phyloP scores from a whole-genome alignment of 2,329 filamentous ascomycete genomes.

The Chrysosporium queenslandicum region DNA sequence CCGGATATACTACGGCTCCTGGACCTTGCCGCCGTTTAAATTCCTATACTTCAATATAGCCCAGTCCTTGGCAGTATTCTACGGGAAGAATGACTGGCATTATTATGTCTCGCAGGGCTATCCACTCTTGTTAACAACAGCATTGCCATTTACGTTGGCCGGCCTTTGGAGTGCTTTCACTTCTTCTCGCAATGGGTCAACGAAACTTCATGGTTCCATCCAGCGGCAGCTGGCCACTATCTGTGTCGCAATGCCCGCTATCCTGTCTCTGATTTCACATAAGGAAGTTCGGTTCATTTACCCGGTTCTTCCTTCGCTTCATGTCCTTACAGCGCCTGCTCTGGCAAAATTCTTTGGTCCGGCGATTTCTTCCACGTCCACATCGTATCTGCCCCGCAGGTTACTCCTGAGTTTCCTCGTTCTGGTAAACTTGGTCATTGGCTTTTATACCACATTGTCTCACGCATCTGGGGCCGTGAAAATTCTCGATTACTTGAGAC shows the following conservation, averaged over 20 bases:
- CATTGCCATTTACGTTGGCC: conserved; percentile 62
- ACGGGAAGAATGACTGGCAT: conserved; percentile 79
- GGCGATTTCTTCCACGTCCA: conserved; percentile 27
- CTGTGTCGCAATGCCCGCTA: conserved; percentile 49
- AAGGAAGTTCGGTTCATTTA: conserved; percentile 98
- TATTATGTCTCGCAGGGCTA: conserved; percentile 90
- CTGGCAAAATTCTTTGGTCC: conserved; percentile 55
- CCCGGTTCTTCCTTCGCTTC: conserved; percentile 76
- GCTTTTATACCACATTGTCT: conserved; percentile 60
- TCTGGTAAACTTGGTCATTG: conserved; percentile 58
- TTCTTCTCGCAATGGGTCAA: conserved; percentile 20
- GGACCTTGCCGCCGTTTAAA: conserved; percentile 78
- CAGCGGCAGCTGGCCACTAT: conserved; percentile 49
- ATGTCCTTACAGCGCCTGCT: conserved; percentile 63
- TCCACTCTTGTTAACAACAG: conserved; percentile 74
- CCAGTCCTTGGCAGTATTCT: conserved; percentile 81
- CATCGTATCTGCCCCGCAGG: conserved; percentile 37
- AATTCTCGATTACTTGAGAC: conserved; percentile 65
- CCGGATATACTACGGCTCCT: conserved; percentile 67
- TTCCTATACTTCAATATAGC: conserved; percentile 88
- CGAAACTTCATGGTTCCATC: conserved; percentile 25
- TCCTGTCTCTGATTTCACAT: conserved; percentile 72
- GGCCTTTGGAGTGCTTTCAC: conserved; percentile 50
- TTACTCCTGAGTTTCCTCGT: conserved; percentile 51
- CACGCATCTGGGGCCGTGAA: conserved; percentile 74